Conservation (phyloP, 2,329 filamentous ascomycete genomes). For the Pseudopithomyces maydicus region DNA sequence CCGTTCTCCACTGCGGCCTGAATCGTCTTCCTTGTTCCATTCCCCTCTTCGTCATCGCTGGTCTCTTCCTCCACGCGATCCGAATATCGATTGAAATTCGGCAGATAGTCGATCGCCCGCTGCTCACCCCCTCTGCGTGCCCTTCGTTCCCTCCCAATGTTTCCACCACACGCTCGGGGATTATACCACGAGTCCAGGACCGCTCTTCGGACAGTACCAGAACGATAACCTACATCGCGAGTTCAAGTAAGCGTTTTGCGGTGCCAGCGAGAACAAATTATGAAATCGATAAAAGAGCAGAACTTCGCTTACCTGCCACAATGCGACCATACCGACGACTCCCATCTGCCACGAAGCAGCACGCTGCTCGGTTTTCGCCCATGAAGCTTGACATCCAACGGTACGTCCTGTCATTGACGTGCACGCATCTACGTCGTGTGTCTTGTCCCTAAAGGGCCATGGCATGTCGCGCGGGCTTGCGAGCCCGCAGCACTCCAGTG, state of each 20-base stretch:
- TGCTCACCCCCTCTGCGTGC: constrained; percentile 11
- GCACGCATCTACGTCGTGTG: constrained; percentile 48
- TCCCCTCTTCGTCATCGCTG: constrained; percentile 20
- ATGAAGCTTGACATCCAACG: constrained; percentile 58
- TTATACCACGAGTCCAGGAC: constrained; percentile 38
- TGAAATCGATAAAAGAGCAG: not conserved
- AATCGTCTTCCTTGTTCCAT: constrained; percentile 22
- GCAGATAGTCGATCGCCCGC: constrained; percentile 36
- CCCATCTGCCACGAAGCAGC: constrained; percentile 61
- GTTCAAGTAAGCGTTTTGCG: not conserved
- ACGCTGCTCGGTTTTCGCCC: constrained; percentile 61
- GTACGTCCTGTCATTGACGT: constrained; percentile 53
- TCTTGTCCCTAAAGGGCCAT: constrained; percentile 62
- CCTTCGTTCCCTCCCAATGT: constrained; percentile 23
- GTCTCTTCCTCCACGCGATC: constrained; percentile 38
- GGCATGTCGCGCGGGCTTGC: constrained; percentile 62
- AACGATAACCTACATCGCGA: constrained; percentile 30
- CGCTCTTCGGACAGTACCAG: constrained; percentile 35
- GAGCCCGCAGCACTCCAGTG: constrained; percentile 70
- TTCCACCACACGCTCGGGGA: constrained; percentile 38
- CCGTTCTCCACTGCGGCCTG: constrained; percentile 24
- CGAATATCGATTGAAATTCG: constrained; percentile 33
- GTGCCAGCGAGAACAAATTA: not conserved
- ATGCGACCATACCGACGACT: constrained; percentile 47
- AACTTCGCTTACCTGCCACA: constrained; percentile 40